Base-by-base conservation (phyloP, 257 asterid species). In the Ajuga chamaepitys region DNA sequence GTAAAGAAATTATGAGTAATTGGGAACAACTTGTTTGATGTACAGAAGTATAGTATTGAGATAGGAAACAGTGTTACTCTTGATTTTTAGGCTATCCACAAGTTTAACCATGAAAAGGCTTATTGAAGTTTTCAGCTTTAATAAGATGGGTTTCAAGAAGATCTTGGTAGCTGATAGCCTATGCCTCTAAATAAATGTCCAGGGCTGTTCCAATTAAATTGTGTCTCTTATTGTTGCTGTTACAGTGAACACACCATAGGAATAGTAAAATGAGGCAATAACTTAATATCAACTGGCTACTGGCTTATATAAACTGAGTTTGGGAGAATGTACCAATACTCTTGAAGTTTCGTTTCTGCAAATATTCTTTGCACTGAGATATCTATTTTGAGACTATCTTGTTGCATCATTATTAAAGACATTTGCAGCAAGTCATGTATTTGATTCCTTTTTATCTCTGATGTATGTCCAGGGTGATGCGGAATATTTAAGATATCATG, bases 401-500 rank as follows among this genome's bases (percentile, higher is more conserved):
- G 51, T 17, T 47, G 24, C 59, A 21, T 46, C 41, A 26, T 48
- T 45, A 20, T 37, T 16, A 59, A 18, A 50, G 57, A 37, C 26
- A 52, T 57, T 58, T 18, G 66, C n/a, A 64, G 44, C 51, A 41
- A 34, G 12, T 53, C 58, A 10, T 40, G 42, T 37, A 47, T 21
- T 51, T 32, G 57, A 65, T 56, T 18, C 64, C 37, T 32, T 59
- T 67, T 70, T 62, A 58, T 64, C 41, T 73, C 74, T 17, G 67
- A 61, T 80, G 70, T 57, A 50, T 74, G 62, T 74, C 52, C 82
- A 93, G 99, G 99, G 95, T 35, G 99, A 93, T 77, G 97, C 97
- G 12, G 76, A 77, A 0, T 89, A 74, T 79, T 78, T 93, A 74
- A 83, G 97, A 67, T 93, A 93, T 61, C 79, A 0, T 21, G 97